Evolutionary conservation across 495 filamentous ascomycete genomes (phyloP).

Genomic region (Penicilliopsis zonata): DNA sequence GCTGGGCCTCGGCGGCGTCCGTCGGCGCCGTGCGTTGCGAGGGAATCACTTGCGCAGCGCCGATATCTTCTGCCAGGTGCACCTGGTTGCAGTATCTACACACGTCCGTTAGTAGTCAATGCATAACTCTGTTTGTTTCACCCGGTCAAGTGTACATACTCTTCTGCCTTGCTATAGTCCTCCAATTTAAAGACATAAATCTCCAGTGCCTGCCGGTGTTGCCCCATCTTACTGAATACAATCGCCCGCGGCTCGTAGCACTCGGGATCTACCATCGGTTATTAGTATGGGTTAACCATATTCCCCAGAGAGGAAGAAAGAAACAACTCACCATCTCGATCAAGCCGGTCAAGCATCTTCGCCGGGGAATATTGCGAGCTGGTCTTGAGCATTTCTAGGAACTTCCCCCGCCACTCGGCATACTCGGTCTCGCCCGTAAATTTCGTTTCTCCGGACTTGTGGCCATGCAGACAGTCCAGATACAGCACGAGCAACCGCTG

Average conservation of each 20-base stretch:
- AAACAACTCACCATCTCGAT: conserved; percentile 59
- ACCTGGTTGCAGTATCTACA: conserved; percentile 82
- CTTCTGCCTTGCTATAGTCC: conserved; percentile 83
- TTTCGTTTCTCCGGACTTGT: conserved; percentile 16
- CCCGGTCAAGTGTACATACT: conserved; percentile 45
- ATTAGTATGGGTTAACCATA: conserved; percentile 1
- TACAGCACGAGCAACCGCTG: conserved; percentile 71
- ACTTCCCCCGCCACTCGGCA: conserved; percentile 44
- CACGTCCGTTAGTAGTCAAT: conserved; percentile 1
- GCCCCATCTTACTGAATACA: conserved; percentile 88
- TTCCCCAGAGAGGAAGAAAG: not conserved
- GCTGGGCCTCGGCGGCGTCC: conserved; percentile 43
- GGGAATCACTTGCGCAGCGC: conserved; percentile 20
- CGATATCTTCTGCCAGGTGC: conserved; percentile 46
- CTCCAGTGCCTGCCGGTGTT: conserved; percentile 84
- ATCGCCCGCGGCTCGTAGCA: conserved; percentile 89
- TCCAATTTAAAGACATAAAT: conserved; percentile 94
- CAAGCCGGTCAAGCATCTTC: conserved; percentile 61
- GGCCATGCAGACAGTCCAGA: conserved; percentile 45
- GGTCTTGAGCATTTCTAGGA: conserved; percentile 62
- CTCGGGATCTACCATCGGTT: conserved; percentile 47
- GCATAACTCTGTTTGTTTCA: too few relatives aligned
- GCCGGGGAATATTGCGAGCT: conserved; percentile 71
- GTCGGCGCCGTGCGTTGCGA: conserved; percentile 23
- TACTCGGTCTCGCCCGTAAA: conserved; percentile 39